Percentiles rank a stretch among this genome's conserved stretches.
phyloP scores from a whole-genome alignment of 23 red algal genomes.

The Chondrus crispus region DNA sequence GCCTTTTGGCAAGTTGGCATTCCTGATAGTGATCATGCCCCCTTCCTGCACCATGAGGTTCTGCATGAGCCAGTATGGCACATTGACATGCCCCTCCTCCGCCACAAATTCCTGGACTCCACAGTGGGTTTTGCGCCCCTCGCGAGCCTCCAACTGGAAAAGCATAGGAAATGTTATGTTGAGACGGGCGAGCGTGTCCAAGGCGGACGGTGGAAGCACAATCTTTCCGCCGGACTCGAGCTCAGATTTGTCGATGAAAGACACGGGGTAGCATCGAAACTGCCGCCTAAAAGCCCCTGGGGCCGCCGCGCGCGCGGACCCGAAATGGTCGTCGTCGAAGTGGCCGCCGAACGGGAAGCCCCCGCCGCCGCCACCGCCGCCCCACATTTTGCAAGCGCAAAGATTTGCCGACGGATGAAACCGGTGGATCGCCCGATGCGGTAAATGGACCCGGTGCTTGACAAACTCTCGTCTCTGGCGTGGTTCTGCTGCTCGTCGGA shows the following conservation, averaged over 20 bases:
- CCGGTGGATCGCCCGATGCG: no score
- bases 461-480: no score
- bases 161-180: constrained; percentile 92
- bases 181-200: constrained; percentile 76
- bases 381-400: constrained; percentile 66
- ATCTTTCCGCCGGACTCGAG: constrained; percentile 96
- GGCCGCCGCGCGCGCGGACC: constrained; percentile 23
- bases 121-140: constrained; percentile 72
- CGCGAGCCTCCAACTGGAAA: constrained; percentile 66
- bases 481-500: no score
- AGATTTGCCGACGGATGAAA: no score
- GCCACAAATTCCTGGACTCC: constrained; percentile 98
- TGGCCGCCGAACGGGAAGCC: constrained; percentile 60
- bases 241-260: constrained; percentile 91
- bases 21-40: constrained; percentile 72
- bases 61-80: constrained; percentile 96
- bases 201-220: constrained; percentile 78
- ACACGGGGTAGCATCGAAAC: constrained; percentile 87
- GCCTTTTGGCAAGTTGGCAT: constrained; percentile 81
- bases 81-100: constrained; percentile 91
- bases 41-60: constrained; percentile 85
- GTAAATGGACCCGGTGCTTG: no score
- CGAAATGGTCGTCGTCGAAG: constrained; percentile 45
- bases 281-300: constrained; percentile 75
- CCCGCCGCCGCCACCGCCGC: constrained; percentile 12